phyloP scores from a whole-genome alignment of 495 filamentous ascomycete species.

The Rusavskia elegans region DNA sequence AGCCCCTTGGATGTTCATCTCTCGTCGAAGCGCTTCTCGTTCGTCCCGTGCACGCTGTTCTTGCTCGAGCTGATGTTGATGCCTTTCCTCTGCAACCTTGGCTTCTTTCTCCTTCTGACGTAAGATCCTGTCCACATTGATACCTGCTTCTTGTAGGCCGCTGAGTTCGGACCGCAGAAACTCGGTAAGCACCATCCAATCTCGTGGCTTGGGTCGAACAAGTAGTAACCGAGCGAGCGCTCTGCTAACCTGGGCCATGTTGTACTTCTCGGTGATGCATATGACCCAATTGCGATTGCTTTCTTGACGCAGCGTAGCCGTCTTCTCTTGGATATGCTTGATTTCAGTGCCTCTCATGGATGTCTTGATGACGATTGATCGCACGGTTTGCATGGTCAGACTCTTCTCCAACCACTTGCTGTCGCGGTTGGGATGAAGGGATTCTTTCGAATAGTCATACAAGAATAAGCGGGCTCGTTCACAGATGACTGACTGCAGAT shows the following conservation, averaged over 20 bases:
- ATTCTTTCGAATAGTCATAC: slow-evolving; percentile 50
- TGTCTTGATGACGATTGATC: slow-evolving; percentile 54
- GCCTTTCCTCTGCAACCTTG: slow-evolving; percentile 65
- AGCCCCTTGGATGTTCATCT: slow-evolving; percentile 17
- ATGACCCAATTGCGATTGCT: slow-evolving; percentile 23
- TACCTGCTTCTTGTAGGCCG: slow-evolving; percentile 65
- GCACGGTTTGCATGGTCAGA: slow-evolving; percentile 59
- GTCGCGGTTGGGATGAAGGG: slow-evolving; percentile 52
- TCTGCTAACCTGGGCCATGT: slow-evolving; percentile 79
- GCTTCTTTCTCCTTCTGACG: slow-evolving; percentile 70
- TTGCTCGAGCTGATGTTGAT: slow-evolving; percentile 59
- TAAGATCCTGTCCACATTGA: slow-evolving; percentile 88
- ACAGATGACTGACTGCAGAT: slow-evolving; percentile 60
- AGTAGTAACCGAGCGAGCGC: slow-evolving; percentile 66
- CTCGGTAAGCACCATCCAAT: slow-evolving; percentile 72
- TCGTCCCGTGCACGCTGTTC: slow-evolving; percentile 50
- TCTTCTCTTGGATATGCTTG: slow-evolving; percentile 51
- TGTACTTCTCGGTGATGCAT: slow-evolving; percentile 46
- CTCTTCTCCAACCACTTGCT: slow-evolving; percentile 80
- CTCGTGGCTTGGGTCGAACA: slow-evolving; percentile 67
- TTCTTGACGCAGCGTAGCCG: slow-evolving; percentile 36
- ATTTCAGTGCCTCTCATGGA: slow-evolving; percentile 51
- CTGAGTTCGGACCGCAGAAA: slow-evolving; percentile 69
- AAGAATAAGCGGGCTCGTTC: slow-evolving; percentile 82
- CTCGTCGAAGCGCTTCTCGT: slow-evolving; percentile 39